Conservation (phyloP, 305 asterid species). For the Fraxinus platypoda region DNA sequence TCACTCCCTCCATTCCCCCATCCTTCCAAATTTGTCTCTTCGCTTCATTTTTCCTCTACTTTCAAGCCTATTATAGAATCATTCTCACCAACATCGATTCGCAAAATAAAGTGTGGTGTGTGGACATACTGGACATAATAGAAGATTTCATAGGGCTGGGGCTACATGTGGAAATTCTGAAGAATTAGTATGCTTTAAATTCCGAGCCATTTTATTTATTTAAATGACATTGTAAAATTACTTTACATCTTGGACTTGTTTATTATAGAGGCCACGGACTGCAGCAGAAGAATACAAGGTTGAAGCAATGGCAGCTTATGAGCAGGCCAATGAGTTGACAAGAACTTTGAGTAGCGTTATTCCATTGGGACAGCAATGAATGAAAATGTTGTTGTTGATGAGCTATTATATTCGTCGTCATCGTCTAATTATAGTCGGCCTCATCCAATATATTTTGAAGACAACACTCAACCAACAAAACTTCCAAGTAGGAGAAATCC, state of each 20-base stretch:
- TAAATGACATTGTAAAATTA: not conserved
- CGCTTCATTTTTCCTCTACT: no score
- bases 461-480: not conserved
- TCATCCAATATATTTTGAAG: not conserved
- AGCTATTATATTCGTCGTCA: not conserved
- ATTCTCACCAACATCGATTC: no score
- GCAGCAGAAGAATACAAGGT: not conserved
- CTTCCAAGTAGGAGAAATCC: not conserved
- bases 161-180: not conserved
- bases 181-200: not conserved
- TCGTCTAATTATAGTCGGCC: not conserved
- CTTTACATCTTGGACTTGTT: not conserved
- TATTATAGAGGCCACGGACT: not conserved
- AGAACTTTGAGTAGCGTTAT: not conserved
- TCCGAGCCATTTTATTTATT: not conserved
- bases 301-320: not conserved
- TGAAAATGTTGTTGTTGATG: not conserved
- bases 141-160: not conserved
- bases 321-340: not conserved
- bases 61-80: no score
- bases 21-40: no score
- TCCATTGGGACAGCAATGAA: not conserved
- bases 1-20: no score
- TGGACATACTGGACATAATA: not conserved
- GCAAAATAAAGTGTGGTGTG: not conserved